phyloP scores from a whole-genome alignment of 495 filamentous ascomycete genomes.

The Staphylotrichum tortipilum region DNA sequence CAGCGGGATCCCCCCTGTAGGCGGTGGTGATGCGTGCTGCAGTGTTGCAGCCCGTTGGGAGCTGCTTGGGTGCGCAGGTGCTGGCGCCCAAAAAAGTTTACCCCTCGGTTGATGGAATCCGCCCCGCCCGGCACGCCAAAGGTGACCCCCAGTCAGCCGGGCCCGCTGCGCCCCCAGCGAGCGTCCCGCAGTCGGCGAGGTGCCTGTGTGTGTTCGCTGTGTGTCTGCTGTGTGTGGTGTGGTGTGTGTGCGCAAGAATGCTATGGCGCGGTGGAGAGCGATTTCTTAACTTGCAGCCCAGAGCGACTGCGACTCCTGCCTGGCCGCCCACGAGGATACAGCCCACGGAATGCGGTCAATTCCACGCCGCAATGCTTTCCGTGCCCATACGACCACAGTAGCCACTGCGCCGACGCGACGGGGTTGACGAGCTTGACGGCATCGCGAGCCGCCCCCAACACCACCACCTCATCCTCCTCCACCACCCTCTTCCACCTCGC shows the following conservation, averaged over 20 bases:
- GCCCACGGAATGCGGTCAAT: slow-evolving; percentile 8
- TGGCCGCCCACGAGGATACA: neutral
- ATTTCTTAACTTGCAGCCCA: slow-evolving; percentile 13
- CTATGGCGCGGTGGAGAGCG: slow-evolving; percentile 9
- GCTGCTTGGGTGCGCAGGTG: too few species aligned
- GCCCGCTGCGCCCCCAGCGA: slow-evolving; percentile 7
- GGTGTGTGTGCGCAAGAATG: neutral
- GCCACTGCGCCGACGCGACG: neutral
- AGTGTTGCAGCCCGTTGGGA: too few species aligned
- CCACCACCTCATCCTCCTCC: too few species aligned
- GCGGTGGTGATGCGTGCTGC: too few species aligned
- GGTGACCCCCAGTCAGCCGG: slow-evolving; percentile 6
- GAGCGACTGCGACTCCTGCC: slow-evolving; percentile 1
- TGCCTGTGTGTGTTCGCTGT: too few species aligned
- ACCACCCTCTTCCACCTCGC: too few species aligned
- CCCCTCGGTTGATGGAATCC: slow-evolving; percentile 12
- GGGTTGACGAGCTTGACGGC: neutral
- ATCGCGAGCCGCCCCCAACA: slow-evolving; percentile 7
- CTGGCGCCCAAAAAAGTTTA: slow-evolving; percentile 6
- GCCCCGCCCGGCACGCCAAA: slow-evolving; percentile 10
- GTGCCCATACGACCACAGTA: neutral
- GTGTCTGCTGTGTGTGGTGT: neutral
- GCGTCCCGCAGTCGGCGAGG: too few species aligned
- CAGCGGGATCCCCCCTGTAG: too few species aligned
- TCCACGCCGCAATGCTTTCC: slow-evolving; percentile 1